Percentiles rank a stretch among this genome's conserved stretches.
Evolutionary conservation across 805 yeast genomes (phyloP).

Genomic region (Pichia pseudocactophila): DNA sequence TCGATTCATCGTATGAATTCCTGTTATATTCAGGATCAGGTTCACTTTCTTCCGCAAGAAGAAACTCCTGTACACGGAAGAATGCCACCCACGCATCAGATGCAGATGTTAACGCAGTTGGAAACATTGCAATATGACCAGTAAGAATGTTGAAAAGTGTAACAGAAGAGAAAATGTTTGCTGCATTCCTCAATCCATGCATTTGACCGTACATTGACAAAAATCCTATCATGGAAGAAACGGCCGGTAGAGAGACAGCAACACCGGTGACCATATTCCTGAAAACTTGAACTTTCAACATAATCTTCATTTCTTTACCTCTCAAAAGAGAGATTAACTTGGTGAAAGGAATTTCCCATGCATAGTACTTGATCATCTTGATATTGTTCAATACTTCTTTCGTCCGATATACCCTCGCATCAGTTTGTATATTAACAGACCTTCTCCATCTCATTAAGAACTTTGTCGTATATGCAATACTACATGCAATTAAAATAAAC

Average conservation of each 20-base stretch:
- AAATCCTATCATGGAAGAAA: slow-evolving; percentile 60
- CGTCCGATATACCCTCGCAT: slow-evolving; percentile 62
- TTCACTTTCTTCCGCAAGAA: slow-evolving; percentile 35
- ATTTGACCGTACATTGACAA: slow-evolving; percentile 32
- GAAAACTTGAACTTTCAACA: slow-evolving; percentile 54
- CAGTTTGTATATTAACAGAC: slow-evolving; percentile 58
- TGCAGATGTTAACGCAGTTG: slow-evolving; percentile 59
- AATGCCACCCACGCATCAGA: slow-evolving; percentile 65
- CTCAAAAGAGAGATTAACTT: slow-evolving; percentile 48
- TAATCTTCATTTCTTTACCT: slow-evolving; percentile 47
- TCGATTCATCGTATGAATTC: slow-evolving; percentile 8
- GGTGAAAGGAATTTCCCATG: slow-evolving; percentile 83
- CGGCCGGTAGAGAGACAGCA: slow-evolving; percentile 56
- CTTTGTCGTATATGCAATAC: slow-evolving; percentile 40
- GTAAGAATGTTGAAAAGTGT: slow-evolving; percentile 57
- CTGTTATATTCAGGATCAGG: slow-evolving; percentile 18
- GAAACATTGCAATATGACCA: slow-evolving; percentile 57
- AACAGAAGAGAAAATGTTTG: slow-evolving; percentile 59
- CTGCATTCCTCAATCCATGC: slow-evolving; percentile 39
- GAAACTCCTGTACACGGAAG: slow-evolving; percentile 43
- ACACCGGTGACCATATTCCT: slow-evolving; percentile 57
- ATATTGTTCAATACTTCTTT: slow-evolving; percentile 73
- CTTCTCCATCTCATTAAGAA: slow-evolving; percentile 47
- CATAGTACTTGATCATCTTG: slow-evolving; percentile 77
- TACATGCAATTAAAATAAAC: slow-evolving; percentile 40